These are phyloP conservation scores for Xylaria bambusicola DNA, from an alignment of 495 filamentous ascomycete species.

Conservation along the genomic window DNA sequence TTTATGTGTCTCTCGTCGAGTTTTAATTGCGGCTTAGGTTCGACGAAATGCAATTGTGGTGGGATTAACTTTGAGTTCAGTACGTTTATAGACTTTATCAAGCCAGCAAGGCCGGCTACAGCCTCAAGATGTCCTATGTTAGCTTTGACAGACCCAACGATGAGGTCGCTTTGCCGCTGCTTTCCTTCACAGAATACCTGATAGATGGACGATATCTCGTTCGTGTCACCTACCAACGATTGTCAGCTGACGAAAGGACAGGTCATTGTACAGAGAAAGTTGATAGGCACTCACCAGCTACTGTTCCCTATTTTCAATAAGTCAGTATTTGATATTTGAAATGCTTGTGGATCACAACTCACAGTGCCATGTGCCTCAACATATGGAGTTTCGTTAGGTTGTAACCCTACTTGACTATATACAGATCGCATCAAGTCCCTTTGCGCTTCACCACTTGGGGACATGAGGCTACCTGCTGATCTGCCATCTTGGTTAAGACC, in stretches of 20 bases:
- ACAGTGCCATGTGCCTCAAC: conserved; percentile 42
- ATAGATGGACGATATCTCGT: conserved; percentile 54
- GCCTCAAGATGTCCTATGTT: conserved; percentile 60
- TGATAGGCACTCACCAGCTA: not conserved
- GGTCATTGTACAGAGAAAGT: not conserved
- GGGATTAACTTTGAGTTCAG: conserved; percentile 52
- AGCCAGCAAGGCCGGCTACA: conserved; percentile 50
- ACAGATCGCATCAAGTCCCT: conserved; percentile 25
- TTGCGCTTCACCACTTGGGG: conserved; percentile 26
- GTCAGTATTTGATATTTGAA: not conserved
- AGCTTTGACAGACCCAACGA: conserved; percentile 56
- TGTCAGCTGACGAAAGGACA: not conserved
- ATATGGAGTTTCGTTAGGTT: conserved; percentile 19
- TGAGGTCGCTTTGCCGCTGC: not conserved
- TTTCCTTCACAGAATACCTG: conserved; percentile 34
- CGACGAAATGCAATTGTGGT: conserved; percentile 47
- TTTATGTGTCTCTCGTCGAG: conserved; percentile 39
- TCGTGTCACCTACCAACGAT: conserved; percentile 50
- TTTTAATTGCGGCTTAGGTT: conserved; percentile 34
- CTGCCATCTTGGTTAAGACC: conserved; percentile 58
- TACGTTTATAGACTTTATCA: conserved; percentile 57
- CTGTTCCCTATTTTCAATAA: not conserved
- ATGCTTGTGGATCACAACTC: conserved; percentile 35
- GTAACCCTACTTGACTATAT: conserved; percentile 32
- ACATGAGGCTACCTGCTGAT: conserved; percentile 28